Evolutionary conservation across 1,139 yeast species (phyloP), one percentile per base, ranked within the genome.

Genomic region (Candida tetrigidarum): DNA sequence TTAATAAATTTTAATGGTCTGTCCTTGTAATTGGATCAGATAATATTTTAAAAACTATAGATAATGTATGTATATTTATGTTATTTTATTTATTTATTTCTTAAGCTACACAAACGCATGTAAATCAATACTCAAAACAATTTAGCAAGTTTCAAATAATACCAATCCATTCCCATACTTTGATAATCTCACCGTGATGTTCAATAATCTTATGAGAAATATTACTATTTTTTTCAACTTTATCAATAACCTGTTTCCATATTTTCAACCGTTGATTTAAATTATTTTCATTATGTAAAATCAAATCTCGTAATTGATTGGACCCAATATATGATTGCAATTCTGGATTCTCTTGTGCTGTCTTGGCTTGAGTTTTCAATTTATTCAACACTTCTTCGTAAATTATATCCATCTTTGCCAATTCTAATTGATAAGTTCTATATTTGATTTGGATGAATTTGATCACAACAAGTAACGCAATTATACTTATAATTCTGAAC

Each of bases 91-190:
- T n/a, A n/a, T n/a, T n/a, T n/a, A n/a, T n/a, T n/a, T n/a, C n/a
- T n/a, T n/a, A n/a, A n/a, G n/a, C n/a, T n/a, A n/a, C n/a, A n/a
- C n/a, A n/a, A n/a, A n/a, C n/a, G n/a, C n/a, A n/a, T n/a, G n/a
- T n/a, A n/a, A n/a, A n/a, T n/a, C 10, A 34, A 6, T 19, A 23
- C 25, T 5, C 4, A 22, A 33, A n/a, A 10, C 10, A 12, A 14
- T 18, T n/a, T n/a, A n/a, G n/a, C 39, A 34, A 71, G n/a, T 8
- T 11, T 32, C 14, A 32, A n/a, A 32, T 18, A 19, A 37, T 78
- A 11, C 87, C 81, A 25, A 84, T 74, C 96, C 96, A 91, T 59
- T 89, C 90, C 96, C 96, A 90, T 26, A 89, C 90, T 57, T 84
- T 82, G 81, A 86, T 81, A 49, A 90, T 86, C 54, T 90, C 97